A percentile compares a stretch with the other conserved stretches of the same genome.
Evolutionary conservation across 106 monocot species (phyloP).

Genomic region (Phalaenopsis equestris): DNA sequence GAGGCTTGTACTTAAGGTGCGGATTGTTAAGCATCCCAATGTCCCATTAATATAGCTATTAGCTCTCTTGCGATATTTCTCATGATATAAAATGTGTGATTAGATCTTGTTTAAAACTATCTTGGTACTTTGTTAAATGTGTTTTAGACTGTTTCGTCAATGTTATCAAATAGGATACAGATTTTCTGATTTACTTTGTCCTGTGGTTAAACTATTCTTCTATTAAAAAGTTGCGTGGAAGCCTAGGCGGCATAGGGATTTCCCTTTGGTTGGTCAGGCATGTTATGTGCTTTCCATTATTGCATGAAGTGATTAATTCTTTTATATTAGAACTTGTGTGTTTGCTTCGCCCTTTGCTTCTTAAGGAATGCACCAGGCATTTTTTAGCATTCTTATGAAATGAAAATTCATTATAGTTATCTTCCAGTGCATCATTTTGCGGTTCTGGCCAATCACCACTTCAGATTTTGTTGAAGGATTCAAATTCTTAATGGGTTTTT

Average conservation of each 20-base stretch:
- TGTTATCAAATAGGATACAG: not conserved
- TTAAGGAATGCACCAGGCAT: not conserved
- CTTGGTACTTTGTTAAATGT: not conserved
- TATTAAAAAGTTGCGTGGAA: not conserved
- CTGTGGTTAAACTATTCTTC: not conserved
- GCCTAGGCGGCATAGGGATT: not conserved
- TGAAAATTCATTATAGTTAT: not conserved
- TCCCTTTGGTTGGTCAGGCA: not conserved
- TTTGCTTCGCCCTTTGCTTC: not conserved
- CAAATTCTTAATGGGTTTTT: not conserved
- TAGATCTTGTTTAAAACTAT: not conserved
- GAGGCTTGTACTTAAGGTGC: constrained; percentile 82
- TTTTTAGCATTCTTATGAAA: not conserved
- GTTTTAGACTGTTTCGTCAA: not conserved
- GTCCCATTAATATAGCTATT: not conserved
- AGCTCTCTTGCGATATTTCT: not conserved
- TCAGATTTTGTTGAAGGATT: not conserved
- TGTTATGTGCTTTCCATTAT: not conserved
- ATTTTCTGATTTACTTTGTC: not conserved
- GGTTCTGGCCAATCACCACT: not conserved
- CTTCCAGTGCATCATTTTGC: not conserved
- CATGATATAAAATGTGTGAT: not conserved
- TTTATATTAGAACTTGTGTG: not conserved
- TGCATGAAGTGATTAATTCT: not conserved
- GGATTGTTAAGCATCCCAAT: not conserved